phyloP scores from a whole-genome alignment of 2,329 filamentous ascomycete species.

The Alternaria sp. region DNA sequence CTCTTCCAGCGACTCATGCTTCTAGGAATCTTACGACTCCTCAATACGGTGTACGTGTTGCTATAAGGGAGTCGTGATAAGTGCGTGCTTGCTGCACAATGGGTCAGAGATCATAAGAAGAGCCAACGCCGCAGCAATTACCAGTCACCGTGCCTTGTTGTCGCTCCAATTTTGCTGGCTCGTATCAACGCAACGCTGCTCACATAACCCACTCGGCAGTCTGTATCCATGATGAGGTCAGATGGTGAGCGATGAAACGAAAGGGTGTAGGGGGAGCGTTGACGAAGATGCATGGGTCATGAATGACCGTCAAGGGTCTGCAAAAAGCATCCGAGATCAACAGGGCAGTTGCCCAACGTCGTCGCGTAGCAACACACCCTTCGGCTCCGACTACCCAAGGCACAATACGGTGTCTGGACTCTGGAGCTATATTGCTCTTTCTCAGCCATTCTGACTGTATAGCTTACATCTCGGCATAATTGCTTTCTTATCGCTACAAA shows the following conservation, averaged over 20 bases:
- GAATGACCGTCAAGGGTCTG: neutral
- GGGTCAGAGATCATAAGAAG: neutral
- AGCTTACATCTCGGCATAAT: slow-evolving; percentile 1
- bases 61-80: neutral
- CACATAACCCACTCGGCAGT: neutral
- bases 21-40: neutral
- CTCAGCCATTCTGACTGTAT: neutral
- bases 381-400: neutral
- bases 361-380: slow-evolving; percentile 6
- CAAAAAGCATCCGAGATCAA: slow-evolving; percentile 8
- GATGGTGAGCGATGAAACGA: slow-evolving; percentile 2
- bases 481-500: slow-evolving; percentile 6
- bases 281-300: neutral
- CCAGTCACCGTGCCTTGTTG: neutral
- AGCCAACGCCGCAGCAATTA: neutral
- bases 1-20: neutral
- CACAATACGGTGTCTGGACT: neutral
- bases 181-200: slow-evolving; percentile 6
- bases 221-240: neutral
- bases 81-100: neutral
- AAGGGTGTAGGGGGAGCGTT: slow-evolving; percentile 1
- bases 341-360: slow-evolving; percentile 8
- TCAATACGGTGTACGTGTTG: neutral
- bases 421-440: slow-evolving; percentile 3
- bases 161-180: slow-evolving; percentile 2